Percentiles rank a stretch among this genome's conserved stretches.
Conservation (phyloP, 768 basidiomycete species). For the Erythrobasidium yunnanense region DNA sequence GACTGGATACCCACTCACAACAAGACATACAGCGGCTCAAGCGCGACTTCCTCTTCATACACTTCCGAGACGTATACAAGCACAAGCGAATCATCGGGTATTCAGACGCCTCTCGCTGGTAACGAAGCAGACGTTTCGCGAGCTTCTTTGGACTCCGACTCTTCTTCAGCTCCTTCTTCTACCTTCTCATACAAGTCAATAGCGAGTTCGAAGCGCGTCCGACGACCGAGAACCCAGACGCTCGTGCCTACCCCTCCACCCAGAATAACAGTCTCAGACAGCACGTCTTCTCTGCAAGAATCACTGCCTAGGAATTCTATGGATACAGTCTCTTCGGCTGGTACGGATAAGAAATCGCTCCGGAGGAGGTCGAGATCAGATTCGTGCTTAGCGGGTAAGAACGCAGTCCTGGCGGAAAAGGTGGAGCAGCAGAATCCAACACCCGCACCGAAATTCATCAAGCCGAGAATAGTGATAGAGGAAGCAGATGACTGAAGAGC, state of each 20-base stretch:
- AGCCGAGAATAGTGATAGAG: not conserved
- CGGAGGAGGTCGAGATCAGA: not conserved
- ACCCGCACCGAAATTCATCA: not conserved
- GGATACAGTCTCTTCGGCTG: not conserved
- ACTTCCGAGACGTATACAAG: not conserved
- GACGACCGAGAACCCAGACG: not conserved
- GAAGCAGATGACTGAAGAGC: no score
- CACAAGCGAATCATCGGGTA: not conserved
- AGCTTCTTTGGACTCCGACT: not conserved
- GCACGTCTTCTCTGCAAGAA: not conserved
- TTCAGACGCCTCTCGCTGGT: no score
- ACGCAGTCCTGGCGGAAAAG: not conserved
- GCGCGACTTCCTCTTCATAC: not conserved
- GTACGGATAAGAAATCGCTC: not conserved
- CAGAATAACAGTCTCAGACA: not conserved
- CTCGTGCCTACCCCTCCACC: not conserved
- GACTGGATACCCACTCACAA: constrained; percentile 19
- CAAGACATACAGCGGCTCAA: not conserved
- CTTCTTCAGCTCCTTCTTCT: not conserved
- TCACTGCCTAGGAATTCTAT: not conserved
- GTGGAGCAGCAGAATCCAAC: not conserved
- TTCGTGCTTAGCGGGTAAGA: not conserved
- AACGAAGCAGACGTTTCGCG: not conserved
- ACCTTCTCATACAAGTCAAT: not conserved
- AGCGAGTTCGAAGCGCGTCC: not conserved